Base-by-base conservation (phyloP, 768 basidiomycete species). In the Hygrophorus pudorinus region DNA sequence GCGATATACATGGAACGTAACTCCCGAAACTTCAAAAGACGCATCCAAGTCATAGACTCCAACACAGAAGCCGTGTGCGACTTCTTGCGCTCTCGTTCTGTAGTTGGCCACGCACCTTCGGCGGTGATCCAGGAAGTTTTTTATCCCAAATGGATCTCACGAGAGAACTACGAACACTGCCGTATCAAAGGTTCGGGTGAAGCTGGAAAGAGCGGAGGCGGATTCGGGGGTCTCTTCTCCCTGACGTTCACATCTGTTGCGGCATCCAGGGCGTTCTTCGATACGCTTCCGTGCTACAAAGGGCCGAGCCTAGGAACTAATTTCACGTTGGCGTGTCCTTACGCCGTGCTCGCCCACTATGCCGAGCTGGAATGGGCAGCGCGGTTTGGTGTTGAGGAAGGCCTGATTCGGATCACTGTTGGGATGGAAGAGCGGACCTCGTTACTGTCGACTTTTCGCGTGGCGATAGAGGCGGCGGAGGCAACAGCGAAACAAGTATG, bases 1-100 rank as follows among this genome's bases (percentile, higher is more conserved):
- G 91, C 88, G 33, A 78, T 97, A 45, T 94, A 81, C 70, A 86
- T 99, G 85, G 94, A 99, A 59, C 85, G 93, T 52, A 99, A 99
- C 65, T 98, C 94, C 13, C 87, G 94, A 41, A 82, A 96, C 64
- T 97, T 94, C 68, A 64, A 72, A 41, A 69, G 66, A 6, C 87
- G 94, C 44, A 73, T 91, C 51, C 68, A 68, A 44, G 59, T 68
- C 42, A 89, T 94, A 61, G 89, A 98, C 60, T 59, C 62, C 27
- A 98, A 94, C 59, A 70, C 93, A 3, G 81, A 89, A 57, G 75
- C 75, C 35, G 68, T 93, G 45, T 93, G 90, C 61, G 82, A 86
- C 44, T 78, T 83, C 58, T 69, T 99, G 21, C 73, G 69, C 31
- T 68, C 76, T 2, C 76, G 73, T 38, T 81, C 81, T 0, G 44